These are phyloP conservation scores for Tetraselmis striata DNA, from an alignment of 139 green algal genomes.

Conservation along the genomic window DNA sequence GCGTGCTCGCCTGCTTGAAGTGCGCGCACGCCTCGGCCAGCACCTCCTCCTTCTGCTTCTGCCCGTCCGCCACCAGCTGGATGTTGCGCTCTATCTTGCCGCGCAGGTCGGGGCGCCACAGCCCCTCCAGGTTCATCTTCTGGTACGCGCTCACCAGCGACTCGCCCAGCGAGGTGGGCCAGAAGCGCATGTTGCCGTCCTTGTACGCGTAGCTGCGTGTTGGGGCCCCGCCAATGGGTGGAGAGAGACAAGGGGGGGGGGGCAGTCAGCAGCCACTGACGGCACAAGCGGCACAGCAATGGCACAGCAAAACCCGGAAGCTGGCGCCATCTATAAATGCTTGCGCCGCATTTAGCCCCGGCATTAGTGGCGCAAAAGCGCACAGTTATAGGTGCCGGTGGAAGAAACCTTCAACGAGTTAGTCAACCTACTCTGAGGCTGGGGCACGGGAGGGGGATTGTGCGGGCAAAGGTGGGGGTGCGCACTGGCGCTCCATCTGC, in stretches of 20 bases:
- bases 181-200: constrained; percentile 65
- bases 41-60: background rate
- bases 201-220: constrained; percentile 73
- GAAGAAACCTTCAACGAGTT: no score
- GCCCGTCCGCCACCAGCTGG: background rate
- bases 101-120: constrained; percentile 1
- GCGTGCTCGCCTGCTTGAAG: constrained; percentile 1
- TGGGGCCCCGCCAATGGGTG: background rate
- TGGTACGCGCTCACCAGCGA: constrained; percentile 73
- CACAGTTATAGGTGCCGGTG: no score
- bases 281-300: background rate
- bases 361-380: no score
- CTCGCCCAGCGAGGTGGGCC: constrained; percentile 75
- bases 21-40: background rate
- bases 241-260: background rate
- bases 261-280: background rate
- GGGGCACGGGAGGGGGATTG: no score
- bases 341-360: no score
- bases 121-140: constrained; percentile 66
- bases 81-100: background rate
- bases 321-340: no score
- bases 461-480: no score
- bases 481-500: constrained; percentile 36
- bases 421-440: no score
- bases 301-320: background rate